A percentile compares a stretch with the other conserved stretches of the same genome.
Conservation (phyloP, 371 early-diverging fungal species). For the Rhizomucor pusillus region DNA sequence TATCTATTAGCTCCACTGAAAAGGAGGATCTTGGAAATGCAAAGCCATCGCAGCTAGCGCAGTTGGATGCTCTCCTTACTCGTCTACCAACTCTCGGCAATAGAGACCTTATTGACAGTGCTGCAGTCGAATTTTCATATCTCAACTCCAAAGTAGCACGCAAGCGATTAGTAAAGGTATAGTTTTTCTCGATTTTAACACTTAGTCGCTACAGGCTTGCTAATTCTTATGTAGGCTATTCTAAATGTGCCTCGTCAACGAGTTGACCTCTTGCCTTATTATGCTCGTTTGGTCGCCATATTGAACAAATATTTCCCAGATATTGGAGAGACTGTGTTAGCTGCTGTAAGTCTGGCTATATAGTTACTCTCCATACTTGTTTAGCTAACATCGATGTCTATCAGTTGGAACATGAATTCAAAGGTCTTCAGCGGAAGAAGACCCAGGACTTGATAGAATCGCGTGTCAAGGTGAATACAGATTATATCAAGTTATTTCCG, state of each 20-base stretch:
- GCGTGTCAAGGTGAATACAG: slow-evolving; percentile 59
- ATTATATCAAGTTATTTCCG: background rate
- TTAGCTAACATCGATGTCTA: too few relatives aligned
- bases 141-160: slow-evolving; percentile 80
- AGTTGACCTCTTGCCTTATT: slow-evolving; percentile 87
- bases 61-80: slow-evolving; percentile 68
- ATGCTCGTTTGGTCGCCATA: slow-evolving; percentile 86
- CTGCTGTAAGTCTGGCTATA: slow-evolving; percentile 36
- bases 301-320: slow-evolving; percentile 85
- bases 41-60: slow-evolving; percentile 51
- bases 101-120: slow-evolving; percentile 82
- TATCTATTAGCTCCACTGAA: slow-evolving; percentile 6
- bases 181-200: background rate
- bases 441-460: slow-evolving; percentile 70
- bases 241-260: slow-evolving; percentile 79
- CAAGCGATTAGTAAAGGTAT: slow-evolving; percentile 67
- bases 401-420: slow-evolving; percentile 78
- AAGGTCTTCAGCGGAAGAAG: slow-evolving; percentile 64
- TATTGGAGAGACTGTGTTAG: slow-evolving; percentile 69
- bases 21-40: slow-evolving; percentile 39
- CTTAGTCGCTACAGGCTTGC: background rate
- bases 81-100: slow-evolving; percentile 79
- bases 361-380: too few relatives aligned
- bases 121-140: slow-evolving; percentile 92
- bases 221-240: slow-evolving; percentile 46